Evolutionary conservation across 495 filamentous ascomycete genomes (phyloP), one percentile per base, ranked within the genome.

Genomic region (Tuber magnatum): DNA sequence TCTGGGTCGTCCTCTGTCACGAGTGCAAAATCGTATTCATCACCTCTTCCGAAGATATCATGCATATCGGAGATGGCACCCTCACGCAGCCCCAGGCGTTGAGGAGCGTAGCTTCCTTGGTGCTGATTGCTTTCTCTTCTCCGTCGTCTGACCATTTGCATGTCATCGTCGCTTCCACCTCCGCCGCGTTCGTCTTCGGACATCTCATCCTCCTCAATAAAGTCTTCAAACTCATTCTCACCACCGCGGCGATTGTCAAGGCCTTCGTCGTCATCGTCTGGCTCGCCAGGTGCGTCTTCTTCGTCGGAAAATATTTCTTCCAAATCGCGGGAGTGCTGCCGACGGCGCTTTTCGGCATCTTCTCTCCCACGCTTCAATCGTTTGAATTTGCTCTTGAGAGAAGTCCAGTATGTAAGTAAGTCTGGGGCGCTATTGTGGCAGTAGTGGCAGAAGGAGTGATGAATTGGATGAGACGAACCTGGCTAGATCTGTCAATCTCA

Each of bases 301-400:
- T 99, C 95, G 74, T 98, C 95, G 5, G 92, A 94, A 83, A 99
- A 99, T 71, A 99, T 97, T 72, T 94, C 90, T 68, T 92, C 89
- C 24, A 97, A 88, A 28, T 89, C 93, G 75, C 91, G 91, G 72
- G 89, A 87, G 75, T 89, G 86, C 73, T 86, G 85, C 20, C 85
- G 84, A 22, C 84, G 80, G 71, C 89, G 87, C n/a, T 84, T 83
- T 46, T 87, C 85, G 43, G 91, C 91, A 68, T 94, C 93, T 74
- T 92, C 89, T 80, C 95, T 92, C 72, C 94, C 94, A 74, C 93
- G 92, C 86, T 97, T 99, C 41, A 99, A 88, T 43, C 96, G 90
- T 84, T 99, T 99, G 85, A 95, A 94, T 83, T 96, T 95, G 69
- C 89, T 89, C 91, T 97, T 81, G 65, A 76, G 32, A 77, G 68